Base-by-base conservation (phyloP, 1,284 basidiomycete species). In the Rhizopogon parksii region DNA sequence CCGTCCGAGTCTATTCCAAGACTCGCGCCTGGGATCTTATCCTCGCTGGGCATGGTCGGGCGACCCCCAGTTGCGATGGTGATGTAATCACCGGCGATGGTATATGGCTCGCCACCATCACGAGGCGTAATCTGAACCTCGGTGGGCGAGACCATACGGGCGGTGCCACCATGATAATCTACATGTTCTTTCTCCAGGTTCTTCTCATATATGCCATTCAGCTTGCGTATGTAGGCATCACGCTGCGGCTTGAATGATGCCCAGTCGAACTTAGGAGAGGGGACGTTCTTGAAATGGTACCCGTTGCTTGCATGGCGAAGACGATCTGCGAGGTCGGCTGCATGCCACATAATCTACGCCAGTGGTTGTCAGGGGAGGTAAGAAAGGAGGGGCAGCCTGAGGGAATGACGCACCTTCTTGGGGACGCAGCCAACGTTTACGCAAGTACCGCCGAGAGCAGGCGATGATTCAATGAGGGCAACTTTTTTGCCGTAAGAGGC, bases 271-370 rank as follows among this genome's bases (percentile, higher is more conserved):
- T 84, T 78, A 36, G 80, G 76, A 40, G 74, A 68, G 45, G 73
- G 69, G 48, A 78, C 60, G 36, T 74, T 76, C 24, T 70, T 66
- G 64, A 95, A 93, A 53, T 92, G 87, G 72, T 96, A 99, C 11
- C 78, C 82, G 32, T 79, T 70, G 19, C 83, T 80, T 53, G 92
- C 88, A 53, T 89, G 82, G 45, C 80, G 78, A 42, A 96, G 73
- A 62, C 88, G 88, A 62, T 95, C 94, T 37, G 87, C 82, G 49
- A 94, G 73, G 69, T 98, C 95, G 49, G 96, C 93, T 32, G 95
- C 94, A 66, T 99, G 91, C 96, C 96, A 99, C 96, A 99, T 99
- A 56, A 99, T 85, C 89, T 97, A 70, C 60, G 37, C 37, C 53
- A 47, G 17, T 35, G 30, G 32, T 4, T 47, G 27, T 51, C 24